Evolutionary conservation across 495 filamentous ascomycete species (phyloP), one percentile per base, ranked within the genome.

Genomic region (Xylaria curta): DNA sequence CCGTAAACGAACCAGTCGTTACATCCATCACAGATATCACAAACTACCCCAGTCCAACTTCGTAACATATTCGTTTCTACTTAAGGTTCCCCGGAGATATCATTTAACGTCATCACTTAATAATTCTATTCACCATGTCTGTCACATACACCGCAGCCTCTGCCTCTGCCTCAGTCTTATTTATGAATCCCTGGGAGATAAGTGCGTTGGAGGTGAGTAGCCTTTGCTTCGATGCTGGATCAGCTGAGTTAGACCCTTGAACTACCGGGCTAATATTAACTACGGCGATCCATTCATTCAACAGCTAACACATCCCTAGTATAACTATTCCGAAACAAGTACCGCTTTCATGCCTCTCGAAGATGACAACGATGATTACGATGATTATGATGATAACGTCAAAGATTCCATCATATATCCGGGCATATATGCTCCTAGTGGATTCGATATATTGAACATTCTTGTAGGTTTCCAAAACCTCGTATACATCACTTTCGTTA

Each of bases 391-490:
- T 8, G 68, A 44, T 31, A 42, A 24, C 10, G 76, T 76, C 4
- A 70, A 76, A 44, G 79, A 86, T 58, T 73, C 79, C 33, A 72
- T 86, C 56, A 85, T 88, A 47, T 85, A 81, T 53, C 83, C 82
- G 0, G 84, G 82, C 15, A 69, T 88, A n/a, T 88, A 88, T 68
- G 76, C 81, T 1, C 77, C 81, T 7, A 85, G 81, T 53, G 81
- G 82, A 12, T 78, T 84, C 49, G 83, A 88, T 59, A 80, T 87
- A 19, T 80, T 88, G 79, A 74, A 62, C 36, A 84, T 87, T 62
- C 75, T 88, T 70, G 86, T 87, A 46, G 65, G 82, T 74, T 31
- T 19, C 33, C 12, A 17, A 17, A 26, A 44, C 26, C 28, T 44
- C 4, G 10, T 28, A 44, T 28, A 26, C 21, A 21, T 26, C 12